A percentile compares a stretch with the other conserved stretches of the same genome.
These are phyloP conservation scores for Incumbomyces lentus DNA, from an alignment of 2,329 filamentous ascomycete species.

Conservation along the genomic window DNA sequence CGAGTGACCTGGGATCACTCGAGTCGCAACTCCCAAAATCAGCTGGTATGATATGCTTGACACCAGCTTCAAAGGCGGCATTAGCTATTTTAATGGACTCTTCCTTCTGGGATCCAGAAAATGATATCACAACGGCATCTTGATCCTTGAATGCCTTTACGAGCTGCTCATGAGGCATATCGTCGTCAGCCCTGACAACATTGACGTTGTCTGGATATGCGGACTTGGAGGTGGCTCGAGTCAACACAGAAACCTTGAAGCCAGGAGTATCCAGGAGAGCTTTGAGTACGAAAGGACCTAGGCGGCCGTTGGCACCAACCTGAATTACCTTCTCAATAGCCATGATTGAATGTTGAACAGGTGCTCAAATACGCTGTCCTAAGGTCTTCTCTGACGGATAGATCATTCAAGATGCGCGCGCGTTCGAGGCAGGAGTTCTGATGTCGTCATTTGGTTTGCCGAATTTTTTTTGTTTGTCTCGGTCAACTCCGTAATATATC, in stretches of 20 bases:
- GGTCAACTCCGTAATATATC: no score
- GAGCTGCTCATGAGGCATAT: slow-evolving; percentile 4
- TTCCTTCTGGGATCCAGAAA: slow-evolving; percentile 5
- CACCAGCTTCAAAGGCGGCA: slow-evolving; percentile 8
- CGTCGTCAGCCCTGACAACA: slow-evolving; percentile 1
- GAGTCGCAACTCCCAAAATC: slow-evolving; percentile 11
- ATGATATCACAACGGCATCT: slow-evolving; percentile 8
- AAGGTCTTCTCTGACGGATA: no score
- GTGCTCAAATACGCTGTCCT: no score
- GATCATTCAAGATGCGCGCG: no score
- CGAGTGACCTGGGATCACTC: slow-evolving; percentile 3
- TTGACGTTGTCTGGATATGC: slow-evolving; percentile 4
- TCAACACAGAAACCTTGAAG: slow-evolving; percentile 6
- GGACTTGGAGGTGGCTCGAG: slow-evolving; percentile 7
- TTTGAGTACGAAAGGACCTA: slow-evolving; percentile 6
- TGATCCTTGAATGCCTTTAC: slow-evolving; percentile 6
- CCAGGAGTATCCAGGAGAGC: slow-evolving; percentile 1
- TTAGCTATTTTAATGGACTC: slow-evolving; percentile 6
- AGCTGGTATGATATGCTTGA: slow-evolving; percentile 10
- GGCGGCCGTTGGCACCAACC: slow-evolving; percentile 5
- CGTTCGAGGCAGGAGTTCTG: no score
- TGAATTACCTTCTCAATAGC: slow-evolving; percentile 4
- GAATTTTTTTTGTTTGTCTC: no score
- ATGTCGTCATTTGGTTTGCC: no score
- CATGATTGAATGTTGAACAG: neutral